Evolutionary conservation across 2,329 filamentous ascomycete species (phyloP), one percentile per base, ranked within the genome.

Genomic region (Ceratocystiopsis sp.): DNA sequence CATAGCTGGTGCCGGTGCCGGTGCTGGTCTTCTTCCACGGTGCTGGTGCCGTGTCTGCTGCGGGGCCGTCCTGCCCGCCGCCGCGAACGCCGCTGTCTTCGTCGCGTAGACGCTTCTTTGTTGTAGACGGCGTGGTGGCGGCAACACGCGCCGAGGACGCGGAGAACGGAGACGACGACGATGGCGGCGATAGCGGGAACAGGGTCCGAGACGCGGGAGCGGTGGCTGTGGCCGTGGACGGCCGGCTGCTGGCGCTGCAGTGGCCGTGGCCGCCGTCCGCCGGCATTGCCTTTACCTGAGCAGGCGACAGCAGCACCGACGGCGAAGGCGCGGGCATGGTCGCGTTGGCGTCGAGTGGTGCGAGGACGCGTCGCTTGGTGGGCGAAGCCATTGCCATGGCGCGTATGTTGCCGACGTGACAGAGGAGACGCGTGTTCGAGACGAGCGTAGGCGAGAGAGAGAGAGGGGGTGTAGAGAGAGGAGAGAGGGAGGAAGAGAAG

Each of bases 301-400:
- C 25, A 7, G 25, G 25, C 25, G 25, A 29, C 25, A 29, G 25
- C 25, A 29, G 25, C 10, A 39, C n/a, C 25, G 46, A 37, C 38
- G 50, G 45, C 42, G 51, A 46, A 35, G 45, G 40, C 50, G 55
- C 46, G 58, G 40, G 12, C 33, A 59, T 34, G 57, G 55, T 53
- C 7, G 61, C 60, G 59, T 69, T 69, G 43, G 61, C 60, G 56
- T 69, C 59, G 41, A 67, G 57, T 18, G 63, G 55, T 42, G 61
- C 66, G 36, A 70, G 63, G 48, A 63, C 66, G 63, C 67, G 67
- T 63, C 65, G 59, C 54, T 67, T 69, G 35, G 54, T 48, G 12
- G 65, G 65, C 37, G 60, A 57, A 32, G 55, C 47, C 44, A 48
- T 48, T 25, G 41, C n/a, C n/a, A n/a, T n/a, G n/a, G 32, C 32